Conservation (phyloP, 2,329 filamentous ascomycete species). For the Dactylonectria macrodidyma region DNA sequence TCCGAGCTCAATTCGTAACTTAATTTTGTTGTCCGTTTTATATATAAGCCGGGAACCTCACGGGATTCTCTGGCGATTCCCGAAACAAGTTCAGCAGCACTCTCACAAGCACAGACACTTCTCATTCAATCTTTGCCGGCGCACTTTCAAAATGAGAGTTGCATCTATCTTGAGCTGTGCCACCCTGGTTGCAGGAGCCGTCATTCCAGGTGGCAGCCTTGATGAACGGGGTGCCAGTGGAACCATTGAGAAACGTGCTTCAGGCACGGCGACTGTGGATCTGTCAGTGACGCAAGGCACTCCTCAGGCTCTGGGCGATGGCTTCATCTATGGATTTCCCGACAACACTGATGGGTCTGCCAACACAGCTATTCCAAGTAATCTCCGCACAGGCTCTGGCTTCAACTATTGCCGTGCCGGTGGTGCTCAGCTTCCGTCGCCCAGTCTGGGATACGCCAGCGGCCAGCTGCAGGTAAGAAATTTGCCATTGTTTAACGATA, state of each 20-base stretch:
- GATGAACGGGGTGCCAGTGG: neutral
- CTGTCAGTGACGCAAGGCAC: conserved; percentile 1
- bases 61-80: neutral
- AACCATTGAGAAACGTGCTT: conserved; percentile 4
- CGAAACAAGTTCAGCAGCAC: neutral
- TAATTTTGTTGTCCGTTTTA: neutral
- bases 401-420: conserved; percentile 20
- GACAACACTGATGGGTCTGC: conserved; percentile 12
- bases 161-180: neutral
- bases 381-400: conserved; percentile 1
- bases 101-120: neutral
- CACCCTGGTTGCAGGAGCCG: conserved; percentile 1
- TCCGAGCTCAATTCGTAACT: neutral
- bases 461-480: neutral
- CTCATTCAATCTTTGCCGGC: neutral
- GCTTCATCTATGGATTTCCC: conserved; percentile 17
- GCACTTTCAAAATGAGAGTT: neutral
- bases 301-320: neutral
- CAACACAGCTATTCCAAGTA: conserved; percentile 10
- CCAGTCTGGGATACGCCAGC: conserved; percentile 1
- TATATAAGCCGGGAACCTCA: neutral
- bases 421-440: conserved; percentile 3
- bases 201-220: neutral
- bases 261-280: conserved; percentile 4
- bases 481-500: neutral